These are phyloP conservation scores for Fraxinus floribunda DNA, from an alignment of 305 asterid species.

Conservation along the genomic window DNA sequence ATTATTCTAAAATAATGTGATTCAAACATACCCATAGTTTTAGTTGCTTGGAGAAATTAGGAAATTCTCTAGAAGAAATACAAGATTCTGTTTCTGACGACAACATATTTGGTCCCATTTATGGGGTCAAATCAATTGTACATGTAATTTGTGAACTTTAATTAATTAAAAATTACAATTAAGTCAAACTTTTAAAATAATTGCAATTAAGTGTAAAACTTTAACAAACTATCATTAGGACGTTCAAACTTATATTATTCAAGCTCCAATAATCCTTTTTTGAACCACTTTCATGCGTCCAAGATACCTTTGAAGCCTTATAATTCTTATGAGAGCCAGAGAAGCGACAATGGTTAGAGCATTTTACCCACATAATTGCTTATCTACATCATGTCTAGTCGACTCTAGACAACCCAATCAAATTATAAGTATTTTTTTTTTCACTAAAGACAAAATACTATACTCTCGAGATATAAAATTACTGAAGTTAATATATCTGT, in stretches of 20 bases:
- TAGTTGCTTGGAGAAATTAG: no score
- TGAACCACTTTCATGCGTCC: not conserved
- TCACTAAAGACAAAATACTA: not conserved
- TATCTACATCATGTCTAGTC: not conserved
- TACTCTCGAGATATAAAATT: not conserved
- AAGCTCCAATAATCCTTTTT: not conserved
- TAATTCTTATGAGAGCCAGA: not conserved
- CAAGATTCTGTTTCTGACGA: no score
- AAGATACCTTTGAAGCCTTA: not conserved
- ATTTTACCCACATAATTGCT: not conserved
- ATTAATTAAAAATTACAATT: not conserved
- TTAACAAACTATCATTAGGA: not conserved
- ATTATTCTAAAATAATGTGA: no score
- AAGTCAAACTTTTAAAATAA: not conserved
- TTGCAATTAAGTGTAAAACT: not conserved
- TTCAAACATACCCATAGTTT: no score
- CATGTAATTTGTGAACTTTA: not conserved
- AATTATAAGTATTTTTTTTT: not conserved
- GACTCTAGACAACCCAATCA: not conserved
- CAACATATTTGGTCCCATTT: no score
- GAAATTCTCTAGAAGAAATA: no score
- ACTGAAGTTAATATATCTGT: no score
- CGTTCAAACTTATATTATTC: not conserved
- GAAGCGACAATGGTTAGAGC: not conserved
- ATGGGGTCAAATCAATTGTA: not conserved